Conservation (phyloP, 148 eudicot genomes). For the Chenopodium quinoa region DNA sequence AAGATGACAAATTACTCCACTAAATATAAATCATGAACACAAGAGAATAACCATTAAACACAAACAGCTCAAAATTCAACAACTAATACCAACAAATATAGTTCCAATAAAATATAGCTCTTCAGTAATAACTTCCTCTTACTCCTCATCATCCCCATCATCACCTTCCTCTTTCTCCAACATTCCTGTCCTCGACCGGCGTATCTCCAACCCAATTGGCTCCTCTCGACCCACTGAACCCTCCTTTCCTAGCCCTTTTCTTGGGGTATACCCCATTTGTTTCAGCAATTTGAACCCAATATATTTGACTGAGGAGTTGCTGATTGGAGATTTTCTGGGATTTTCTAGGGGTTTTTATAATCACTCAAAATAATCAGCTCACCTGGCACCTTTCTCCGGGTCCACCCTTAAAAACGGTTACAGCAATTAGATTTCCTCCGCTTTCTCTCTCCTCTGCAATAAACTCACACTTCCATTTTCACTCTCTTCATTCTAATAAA, state of each 20-base stretch:
- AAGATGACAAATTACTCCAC: background rate
- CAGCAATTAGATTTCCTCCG: no score
- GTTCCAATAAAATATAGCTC: conserved; percentile 46
- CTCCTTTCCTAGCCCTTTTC: conserved; percentile 66
- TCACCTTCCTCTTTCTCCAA: conserved; percentile 42
- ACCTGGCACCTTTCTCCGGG: no score
- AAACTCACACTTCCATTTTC: no score
- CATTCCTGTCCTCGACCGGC: conserved; percentile 76
- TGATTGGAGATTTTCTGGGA: conserved; percentile 43
- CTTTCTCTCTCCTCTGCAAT: no score
- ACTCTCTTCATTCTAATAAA: no score
- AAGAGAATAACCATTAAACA: background rate
- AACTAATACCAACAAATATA: background rate
- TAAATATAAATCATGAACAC: background rate
- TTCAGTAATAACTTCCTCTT: conserved; percentile 66
- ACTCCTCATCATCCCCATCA: no score
- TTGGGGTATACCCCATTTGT: conserved; percentile 87
- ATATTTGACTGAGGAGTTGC: conserved; percentile 70
- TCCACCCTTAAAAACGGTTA: no score
- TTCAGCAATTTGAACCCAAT: conserved; percentile 77
- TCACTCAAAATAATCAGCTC: no score
- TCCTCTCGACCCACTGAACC: conserved; percentile 56
- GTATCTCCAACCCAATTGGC: conserved; percentile 63
- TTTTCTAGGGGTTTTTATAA: conserved; percentile 37
- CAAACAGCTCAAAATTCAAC: background rate